phyloP scores from a whole-genome alignment of 495 filamentous ascomycete genomes.

The Clavariopsis aquatica region DNA sequence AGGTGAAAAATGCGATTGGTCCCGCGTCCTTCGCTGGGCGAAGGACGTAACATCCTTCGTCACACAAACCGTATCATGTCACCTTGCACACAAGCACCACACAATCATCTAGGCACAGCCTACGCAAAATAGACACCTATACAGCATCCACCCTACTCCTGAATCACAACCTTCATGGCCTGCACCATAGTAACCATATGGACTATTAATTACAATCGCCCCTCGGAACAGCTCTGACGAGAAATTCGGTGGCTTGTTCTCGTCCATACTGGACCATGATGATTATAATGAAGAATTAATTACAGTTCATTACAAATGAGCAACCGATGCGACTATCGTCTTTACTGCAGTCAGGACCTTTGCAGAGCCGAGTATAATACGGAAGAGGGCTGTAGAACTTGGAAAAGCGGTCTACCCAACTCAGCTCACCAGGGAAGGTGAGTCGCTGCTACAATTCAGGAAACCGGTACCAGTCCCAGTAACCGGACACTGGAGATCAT shows the following conservation, averaged over 20 bases:
- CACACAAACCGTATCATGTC: background rate
- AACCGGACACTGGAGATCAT: constrained; percentile 12
- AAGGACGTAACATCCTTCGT: no score
- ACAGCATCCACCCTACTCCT: background rate
- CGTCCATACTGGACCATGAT: background rate
- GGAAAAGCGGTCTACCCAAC: background rate
- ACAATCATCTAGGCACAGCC: background rate
- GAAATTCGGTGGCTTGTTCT: constrained; percentile 14
- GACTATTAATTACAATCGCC: constrained; percentile 19
- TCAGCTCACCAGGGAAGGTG: constrained; percentile 13
- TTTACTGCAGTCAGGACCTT: background rate
- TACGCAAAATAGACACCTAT: background rate
- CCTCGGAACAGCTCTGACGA: background rate
- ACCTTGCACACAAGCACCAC: background rate
- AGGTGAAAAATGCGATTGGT: no score
- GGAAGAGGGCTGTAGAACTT: background rate
- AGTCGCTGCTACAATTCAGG: background rate
- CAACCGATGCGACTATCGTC: constrained; percentile 13
- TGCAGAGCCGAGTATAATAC: background rate
- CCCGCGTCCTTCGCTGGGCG: no score
- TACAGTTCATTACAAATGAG: constrained; percentile 2
- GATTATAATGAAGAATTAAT: constrained; percentile 6
- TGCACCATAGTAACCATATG: background rate
- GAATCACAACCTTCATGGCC: background rate
- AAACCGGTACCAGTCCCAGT: no score